Percentiles rank a stretch among this genome's conserved stretches.
Conservation (phyloP, 2,329 filamentous ascomycete genomes). For the Monosporascus sp. region DNA sequence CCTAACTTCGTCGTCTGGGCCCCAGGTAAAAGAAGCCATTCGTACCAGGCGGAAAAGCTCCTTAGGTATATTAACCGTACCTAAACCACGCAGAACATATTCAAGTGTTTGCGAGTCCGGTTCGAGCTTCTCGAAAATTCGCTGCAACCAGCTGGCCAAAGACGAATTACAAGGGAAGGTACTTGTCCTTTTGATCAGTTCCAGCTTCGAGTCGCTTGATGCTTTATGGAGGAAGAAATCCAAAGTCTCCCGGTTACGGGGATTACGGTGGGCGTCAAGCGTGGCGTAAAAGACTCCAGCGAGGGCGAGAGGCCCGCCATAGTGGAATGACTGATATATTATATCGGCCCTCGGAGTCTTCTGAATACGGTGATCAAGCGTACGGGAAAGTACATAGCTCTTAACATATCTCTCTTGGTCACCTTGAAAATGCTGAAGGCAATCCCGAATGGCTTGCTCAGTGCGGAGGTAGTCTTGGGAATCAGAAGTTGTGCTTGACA, state of each 20-base stretch:
- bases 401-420: conserved; percentile 2
- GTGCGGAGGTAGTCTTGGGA: background rate
- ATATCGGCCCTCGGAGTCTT: conserved; percentile 1
- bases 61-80: background rate
- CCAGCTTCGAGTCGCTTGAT: conserved; percentile 2
- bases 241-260: conserved; percentile 3
- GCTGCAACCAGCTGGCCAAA: background rate
- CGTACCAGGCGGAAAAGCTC: background rate
- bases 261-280: conserved; percentile 4
- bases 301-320: conserved; percentile 2
- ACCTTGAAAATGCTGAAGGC: background rate
- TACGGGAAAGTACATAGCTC: conserved; percentile 1
- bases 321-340: background rate
- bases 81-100: conserved; percentile 2
- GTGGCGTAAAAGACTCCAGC: conserved; percentile 6
- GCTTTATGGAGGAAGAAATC: conserved; percentile 3
- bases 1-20: background rate
- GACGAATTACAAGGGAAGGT: conserved; percentile 5
- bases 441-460: background rate
- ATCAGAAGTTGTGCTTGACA: background rate
- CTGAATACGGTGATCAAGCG: conserved; percentile 1
- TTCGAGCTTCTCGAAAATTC: conserved; percentile 1
- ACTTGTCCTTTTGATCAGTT: conserved; percentile 1
- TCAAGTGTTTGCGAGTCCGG: conserved; percentile 1
- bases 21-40: conserved; percentile 3